phyloP scores from a whole-genome alignment of 108 stramenopile genomes.

The Fragilariopsis cylindrus region DNA sequence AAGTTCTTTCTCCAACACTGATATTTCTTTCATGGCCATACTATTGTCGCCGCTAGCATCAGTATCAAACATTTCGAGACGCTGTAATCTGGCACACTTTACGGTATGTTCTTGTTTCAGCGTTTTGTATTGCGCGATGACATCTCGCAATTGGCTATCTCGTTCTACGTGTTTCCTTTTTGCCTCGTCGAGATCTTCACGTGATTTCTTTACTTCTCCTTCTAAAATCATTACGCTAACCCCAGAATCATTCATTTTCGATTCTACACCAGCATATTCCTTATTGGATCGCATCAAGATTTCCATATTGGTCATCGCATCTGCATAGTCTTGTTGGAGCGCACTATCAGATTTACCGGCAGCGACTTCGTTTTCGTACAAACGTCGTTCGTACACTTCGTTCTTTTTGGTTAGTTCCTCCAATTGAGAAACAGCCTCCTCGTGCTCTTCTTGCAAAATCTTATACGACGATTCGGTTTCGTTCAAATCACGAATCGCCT shows the following conservation, averaged over 20 bases:
- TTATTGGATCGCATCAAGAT: constrained; percentile 14
- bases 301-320: constrained; percentile 19
- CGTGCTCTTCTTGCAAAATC: constrained; percentile 17
- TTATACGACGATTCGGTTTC: constrained; percentile 13
- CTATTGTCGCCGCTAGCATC: neutral
- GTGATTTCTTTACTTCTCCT: constrained; percentile 7
- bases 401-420: constrained; percentile 1
- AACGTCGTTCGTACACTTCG: neutral
- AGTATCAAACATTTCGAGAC: constrained; percentile 3
- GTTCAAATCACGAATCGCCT: constrained; percentile 6
- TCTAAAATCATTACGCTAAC: constrained; percentile 20
- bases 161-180: constrained; percentile 21
- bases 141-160: constrained; percentile 20
- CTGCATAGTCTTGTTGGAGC: constrained; percentile 20
- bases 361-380: neutral
- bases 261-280: constrained; percentile 7
- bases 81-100: constrained; percentile 8
- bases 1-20: constrained; percentile 21
- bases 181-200: neutral
- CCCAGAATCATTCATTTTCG: constrained; percentile 16
- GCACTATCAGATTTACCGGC: neutral
- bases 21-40: constrained; percentile 20
- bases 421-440: constrained; percentile 2
- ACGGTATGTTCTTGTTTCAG: constrained; percentile 21
- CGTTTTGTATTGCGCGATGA: constrained; percentile 32